phyloP scores from a whole-genome alignment of 192 early-diverging fungal genomes.

The Lobosporangium transversale region DNA sequence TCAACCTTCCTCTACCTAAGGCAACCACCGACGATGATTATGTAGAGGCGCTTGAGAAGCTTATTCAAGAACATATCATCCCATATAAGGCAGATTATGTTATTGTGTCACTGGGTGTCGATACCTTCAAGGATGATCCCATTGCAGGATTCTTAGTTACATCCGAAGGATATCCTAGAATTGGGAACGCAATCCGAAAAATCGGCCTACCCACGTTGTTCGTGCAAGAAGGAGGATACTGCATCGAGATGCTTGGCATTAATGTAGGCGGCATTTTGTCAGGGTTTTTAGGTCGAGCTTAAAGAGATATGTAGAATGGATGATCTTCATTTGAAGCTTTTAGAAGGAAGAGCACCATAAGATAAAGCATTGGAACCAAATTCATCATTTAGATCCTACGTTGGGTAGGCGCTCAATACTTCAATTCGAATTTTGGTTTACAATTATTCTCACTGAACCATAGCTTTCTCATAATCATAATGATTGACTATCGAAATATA shows the following conservation, averaged over 20 bases:
- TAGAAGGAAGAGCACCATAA: no score
- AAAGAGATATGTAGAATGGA: not conserved
- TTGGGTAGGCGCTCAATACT: no score
- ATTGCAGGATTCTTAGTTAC: slow-evolving; percentile 57
- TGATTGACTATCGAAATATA: no score
- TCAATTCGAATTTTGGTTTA: no score
- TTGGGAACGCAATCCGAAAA: slow-evolving; percentile 52
- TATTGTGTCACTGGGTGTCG: slow-evolving; percentile 73
- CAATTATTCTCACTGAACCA: no score
- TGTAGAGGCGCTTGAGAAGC: slow-evolving; percentile 51
- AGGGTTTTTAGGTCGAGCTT: slow-evolving; percentile 51
- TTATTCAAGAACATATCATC: slow-evolving; percentile 55
- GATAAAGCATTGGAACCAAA: no score
- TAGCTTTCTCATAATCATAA: no score
- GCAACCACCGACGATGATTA: slow-evolving; percentile 70
- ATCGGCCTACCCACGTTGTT: slow-evolving; percentile 58
- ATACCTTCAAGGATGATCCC: slow-evolving; percentile 68
- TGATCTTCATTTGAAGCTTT: no score
- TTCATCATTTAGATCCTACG: no score
- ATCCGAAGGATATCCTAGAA: slow-evolving; percentile 50
- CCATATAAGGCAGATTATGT: slow-evolving; percentile 64
- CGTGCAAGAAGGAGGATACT: slow-evolving; percentile 67
- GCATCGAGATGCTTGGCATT: slow-evolving; percentile 57
- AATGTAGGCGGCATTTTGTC: slow-evolving; percentile 58
- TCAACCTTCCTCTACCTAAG: slow-evolving; percentile 69